Evolutionary conservation across 2,329 filamentous ascomycete genomes (phyloP).

Genomic region (Aquanectria penicillioides): DNA sequence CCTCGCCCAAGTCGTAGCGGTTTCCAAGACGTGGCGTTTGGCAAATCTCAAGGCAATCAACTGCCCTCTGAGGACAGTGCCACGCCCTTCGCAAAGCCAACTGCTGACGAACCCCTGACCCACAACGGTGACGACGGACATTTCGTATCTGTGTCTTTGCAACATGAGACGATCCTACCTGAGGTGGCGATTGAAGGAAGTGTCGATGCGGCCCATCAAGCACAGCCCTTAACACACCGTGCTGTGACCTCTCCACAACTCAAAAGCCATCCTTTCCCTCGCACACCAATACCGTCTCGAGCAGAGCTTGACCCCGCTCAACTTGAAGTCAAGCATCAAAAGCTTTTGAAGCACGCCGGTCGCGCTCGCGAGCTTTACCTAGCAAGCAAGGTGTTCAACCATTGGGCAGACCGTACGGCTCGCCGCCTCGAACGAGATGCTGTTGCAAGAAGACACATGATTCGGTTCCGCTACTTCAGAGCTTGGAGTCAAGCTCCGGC

Average conservation of each 20-base stretch:
- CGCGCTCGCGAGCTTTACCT: constrained; percentile 74
- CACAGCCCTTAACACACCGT: neutral
- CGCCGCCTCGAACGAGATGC: constrained; percentile 74
- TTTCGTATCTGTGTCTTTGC: too few species aligned
- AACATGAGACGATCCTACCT: neutral
- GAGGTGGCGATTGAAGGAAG: neutral
- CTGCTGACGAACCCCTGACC: too few species aligned
- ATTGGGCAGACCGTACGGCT: constrained; percentile 72
- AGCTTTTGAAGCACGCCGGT: constrained; percentile 61
- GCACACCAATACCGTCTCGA: neutral
- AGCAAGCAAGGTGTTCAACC: constrained; percentile 50
- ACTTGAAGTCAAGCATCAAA: constrained; percentile 30
- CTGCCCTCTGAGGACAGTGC: too few species aligned
- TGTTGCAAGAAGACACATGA: constrained; percentile 74
- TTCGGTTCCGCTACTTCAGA: constrained; percentile 62
- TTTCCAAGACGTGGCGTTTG: too few species aligned
- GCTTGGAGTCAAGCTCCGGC: constrained; percentile 49
- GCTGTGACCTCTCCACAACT: neutral
- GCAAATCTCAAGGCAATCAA: too few species aligned
- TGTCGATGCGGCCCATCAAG: neutral
- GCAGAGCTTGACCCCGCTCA: constrained; percentile 17
- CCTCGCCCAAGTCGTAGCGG: too few species aligned
- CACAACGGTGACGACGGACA: too few species aligned
- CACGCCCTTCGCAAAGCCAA: too few species aligned
- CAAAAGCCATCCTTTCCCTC: neutral